These are phyloP conservation scores for Platanus orientalis DNA, from an alignment of 164 flowering plant species.

Conservation along the genomic window DNA sequence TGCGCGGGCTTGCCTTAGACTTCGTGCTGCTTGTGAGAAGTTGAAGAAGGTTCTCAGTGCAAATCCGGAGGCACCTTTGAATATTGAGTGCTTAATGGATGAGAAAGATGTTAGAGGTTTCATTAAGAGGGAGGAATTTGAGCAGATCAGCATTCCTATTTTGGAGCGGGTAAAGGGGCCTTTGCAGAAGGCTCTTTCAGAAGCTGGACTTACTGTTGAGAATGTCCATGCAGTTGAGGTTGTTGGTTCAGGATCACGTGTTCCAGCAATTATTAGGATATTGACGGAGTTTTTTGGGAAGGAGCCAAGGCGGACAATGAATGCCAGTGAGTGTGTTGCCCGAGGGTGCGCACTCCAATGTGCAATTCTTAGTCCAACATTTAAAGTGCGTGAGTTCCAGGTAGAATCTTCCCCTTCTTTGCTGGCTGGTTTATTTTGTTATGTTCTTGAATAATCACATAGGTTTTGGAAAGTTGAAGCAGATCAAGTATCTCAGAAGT, in stretches of 20 bases:
- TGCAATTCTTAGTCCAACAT: constrained; percentile 89
- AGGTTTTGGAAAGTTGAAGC: too few relatives aligned
- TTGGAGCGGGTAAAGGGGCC: constrained; percentile 82
- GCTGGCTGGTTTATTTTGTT: neutral
- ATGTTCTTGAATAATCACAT: too few relatives aligned
- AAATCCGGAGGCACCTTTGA: constrained; percentile 79
- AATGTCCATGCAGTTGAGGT: constrained; percentile 76
- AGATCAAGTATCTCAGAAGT: too few relatives aligned
- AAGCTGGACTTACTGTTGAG: constrained; percentile 66
- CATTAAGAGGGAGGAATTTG: constrained; percentile 89
- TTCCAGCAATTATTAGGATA: constrained; percentile 81
- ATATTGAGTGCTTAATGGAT: constrained; percentile 96
- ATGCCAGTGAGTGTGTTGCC: constrained; percentile 95
- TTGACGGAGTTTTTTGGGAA: constrained; percentile 79
- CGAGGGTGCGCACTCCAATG: constrained; percentile 82
- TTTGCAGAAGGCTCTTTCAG: constrained; percentile 70
- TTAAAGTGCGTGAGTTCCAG: constrained; percentile 91
- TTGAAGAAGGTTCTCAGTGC: constrained; percentile 88
- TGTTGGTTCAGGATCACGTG: constrained; percentile 86
- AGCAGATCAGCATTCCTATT: constrained; percentile 65
- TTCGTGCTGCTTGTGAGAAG: constrained; percentile 78
- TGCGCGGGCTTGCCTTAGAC: constrained; percentile 77
- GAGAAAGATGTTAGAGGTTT: constrained; percentile 85
- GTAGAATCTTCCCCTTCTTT: constrained; percentile 22
- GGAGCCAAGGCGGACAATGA: constrained; percentile 92